Percentiles rank a stretch among this genome's conserved stretches.
phyloP scores from a whole-genome alignment of 2,329 filamentous ascomycete genomes.

The Fusarium brachygibbosum region DNA sequence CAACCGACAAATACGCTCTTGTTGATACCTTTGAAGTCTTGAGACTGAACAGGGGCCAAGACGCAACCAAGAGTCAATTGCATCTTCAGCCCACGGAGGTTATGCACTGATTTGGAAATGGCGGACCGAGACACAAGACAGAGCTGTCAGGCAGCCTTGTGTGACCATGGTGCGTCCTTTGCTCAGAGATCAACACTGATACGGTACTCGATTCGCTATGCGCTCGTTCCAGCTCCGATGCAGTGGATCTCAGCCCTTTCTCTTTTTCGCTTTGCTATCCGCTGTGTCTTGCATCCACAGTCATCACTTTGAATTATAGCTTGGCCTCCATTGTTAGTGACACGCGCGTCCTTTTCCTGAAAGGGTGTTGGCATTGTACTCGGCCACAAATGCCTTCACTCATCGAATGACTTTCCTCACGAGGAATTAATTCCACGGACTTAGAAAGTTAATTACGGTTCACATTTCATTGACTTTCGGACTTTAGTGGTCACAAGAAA shows the following conservation, averaged over 20 bases:
- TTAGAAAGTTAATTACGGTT: neutral
- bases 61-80: conserved; percentile 19
- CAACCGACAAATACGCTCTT: conserved; percentile 11
- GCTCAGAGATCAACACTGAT: neutral
- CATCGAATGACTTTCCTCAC: conserved; percentile 3
- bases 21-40: conserved; percentile 9
- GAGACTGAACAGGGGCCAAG: neutral
- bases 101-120: conserved; percentile 40
- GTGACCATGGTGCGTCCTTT: conserved; percentile 7
- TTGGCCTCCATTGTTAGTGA: conserved; percentile 18
- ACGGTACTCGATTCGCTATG: conserved; percentile 5
- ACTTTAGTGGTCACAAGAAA: conserved; percentile 15
- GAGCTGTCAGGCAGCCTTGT: conserved; percentile 32
- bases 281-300: conserved; percentile 36
- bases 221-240: conserved; percentile 37
- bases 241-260: conserved; percentile 29
- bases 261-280: conserved; percentile 20
- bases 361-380: neutral
- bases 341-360: conserved; percentile 5
- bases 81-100: conserved; percentile 38
- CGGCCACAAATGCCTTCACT: neutral
- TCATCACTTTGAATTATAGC: conserved; percentile 28
- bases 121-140: conserved; percentile 29
- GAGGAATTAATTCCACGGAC: neutral
- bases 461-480: conserved; percentile 5